phyloP scores from a whole-genome alignment of 768 basidiomycete species.

The Artomyces pyxidatus region DNA sequence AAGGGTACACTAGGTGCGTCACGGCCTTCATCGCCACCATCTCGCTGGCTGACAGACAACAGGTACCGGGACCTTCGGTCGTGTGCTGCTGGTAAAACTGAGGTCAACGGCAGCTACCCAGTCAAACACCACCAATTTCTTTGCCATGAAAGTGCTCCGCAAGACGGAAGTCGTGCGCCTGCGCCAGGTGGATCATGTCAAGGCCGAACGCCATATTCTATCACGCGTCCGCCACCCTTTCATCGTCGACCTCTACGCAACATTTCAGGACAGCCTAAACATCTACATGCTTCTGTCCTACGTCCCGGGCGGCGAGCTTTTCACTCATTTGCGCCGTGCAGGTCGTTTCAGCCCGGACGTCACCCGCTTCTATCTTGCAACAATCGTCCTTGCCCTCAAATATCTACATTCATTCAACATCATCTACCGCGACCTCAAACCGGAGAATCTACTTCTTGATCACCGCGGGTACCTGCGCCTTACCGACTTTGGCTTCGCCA shows the following conservation, averaged over 20 bases:
- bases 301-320: conserved; percentile 94
- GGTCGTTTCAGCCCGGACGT: conserved; percentile 95
- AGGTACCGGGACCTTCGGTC: conserved; percentile 96
- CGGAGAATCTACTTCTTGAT: conserved; percentile 96
- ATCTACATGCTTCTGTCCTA: conserved; percentile 98
- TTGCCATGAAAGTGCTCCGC: conserved; percentile 84
- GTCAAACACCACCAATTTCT: conserved; percentile 48
- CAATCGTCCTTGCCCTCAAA: conserved; percentile 90
- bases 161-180: conserved; percentile 83
- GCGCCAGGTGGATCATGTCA: conserved; percentile 96
- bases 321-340: conserved; percentile 91
- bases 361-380: conserved; percentile 95
- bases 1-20: conserved; percentile 67
- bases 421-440: conserved; percentile 97
- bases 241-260: conserved; percentile 92
- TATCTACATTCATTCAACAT: conserved; percentile 95
- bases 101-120: conserved; percentile 36
- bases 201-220: conserved; percentile 90
- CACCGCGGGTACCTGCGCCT: conserved; percentile 88
- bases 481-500: conserved; percentile 98
- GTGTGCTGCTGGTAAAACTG: conserved; percentile 84
- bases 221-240: conserved; percentile 90
- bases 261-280: conserved; percentile 93
- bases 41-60: conserved; percentile 3
- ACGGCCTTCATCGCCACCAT: background rate